Evolutionary conservation across 1,139 yeast species (phyloP).

Genomic region (Debaryomyces sp.): DNA sequence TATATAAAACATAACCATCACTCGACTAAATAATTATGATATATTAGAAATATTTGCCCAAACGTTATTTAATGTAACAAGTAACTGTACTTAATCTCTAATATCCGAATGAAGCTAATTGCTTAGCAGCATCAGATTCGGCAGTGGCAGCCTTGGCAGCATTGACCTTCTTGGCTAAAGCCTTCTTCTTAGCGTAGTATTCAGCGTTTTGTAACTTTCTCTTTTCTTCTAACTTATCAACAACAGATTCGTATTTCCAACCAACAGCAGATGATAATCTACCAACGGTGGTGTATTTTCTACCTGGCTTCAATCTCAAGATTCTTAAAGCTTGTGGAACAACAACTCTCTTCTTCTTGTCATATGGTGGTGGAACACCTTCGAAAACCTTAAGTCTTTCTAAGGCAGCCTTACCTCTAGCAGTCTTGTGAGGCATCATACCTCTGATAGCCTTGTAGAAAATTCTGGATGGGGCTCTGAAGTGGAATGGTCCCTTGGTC

Average conservation of each 20-base stretch:
- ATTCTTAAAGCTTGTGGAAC: conserved; percentile 99
- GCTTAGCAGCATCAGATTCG: conserved; percentile 71
- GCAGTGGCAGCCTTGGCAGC: conserved; percentile 84
- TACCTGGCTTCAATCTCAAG: conserved; percentile 98
- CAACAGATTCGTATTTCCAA: conserved; percentile 99
- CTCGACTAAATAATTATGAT: conserved; percentile 8
- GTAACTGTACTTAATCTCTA: conserved; percentile 33
- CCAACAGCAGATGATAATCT: conserved; percentile 97
- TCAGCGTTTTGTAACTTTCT: conserved; percentile 99
- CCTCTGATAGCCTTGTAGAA: conserved; percentile 99
- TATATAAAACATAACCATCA: conserved; percentile 8
- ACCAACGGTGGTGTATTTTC: conserved; percentile 99
- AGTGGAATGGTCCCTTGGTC: conserved; percentile 99
- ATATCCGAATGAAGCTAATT: conserved; percentile 82
- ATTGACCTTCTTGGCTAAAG: conserved; percentile 87
- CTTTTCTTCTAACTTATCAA: conserved; percentile 98
- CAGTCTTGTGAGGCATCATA: conserved; percentile 99
- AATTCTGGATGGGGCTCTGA: conserved; percentile 99
- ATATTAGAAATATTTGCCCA: conserved; percentile 8
- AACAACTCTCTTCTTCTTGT: conserved; percentile 99
- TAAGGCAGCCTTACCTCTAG: conserved; percentile 99
- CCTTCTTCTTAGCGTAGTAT: conserved; percentile 98
- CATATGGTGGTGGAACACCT: conserved; percentile 99
- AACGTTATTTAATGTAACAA: conserved; percentile 7
- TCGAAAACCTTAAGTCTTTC: conserved; percentile 99